Evolutionary conservation across 108 stramenopile species (phyloP).

Genomic region (Poteriospumella lacustris): DNA sequence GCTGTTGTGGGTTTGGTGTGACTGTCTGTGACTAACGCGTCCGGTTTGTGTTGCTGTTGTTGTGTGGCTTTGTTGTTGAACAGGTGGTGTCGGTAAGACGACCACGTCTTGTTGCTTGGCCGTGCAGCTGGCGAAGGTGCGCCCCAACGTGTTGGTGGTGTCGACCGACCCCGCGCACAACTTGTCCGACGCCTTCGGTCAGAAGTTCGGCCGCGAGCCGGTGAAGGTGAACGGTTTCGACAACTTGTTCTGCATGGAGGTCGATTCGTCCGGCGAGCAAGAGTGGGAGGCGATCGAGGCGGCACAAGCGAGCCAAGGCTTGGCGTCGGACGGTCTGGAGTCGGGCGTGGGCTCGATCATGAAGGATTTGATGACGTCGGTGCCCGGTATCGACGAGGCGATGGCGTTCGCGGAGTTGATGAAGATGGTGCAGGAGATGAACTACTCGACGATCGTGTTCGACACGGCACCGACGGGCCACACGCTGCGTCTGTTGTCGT

Average conservation of each 20-base stretch:
- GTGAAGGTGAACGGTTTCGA: conserved; percentile 92
- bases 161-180: conserved; percentile 99
- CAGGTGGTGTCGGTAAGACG: conserved; percentile 94
- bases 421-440: conserved; percentile 82
- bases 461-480: conserved; percentile 99
- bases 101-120: conserved; percentile 92
- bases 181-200: conserved; percentile 92
- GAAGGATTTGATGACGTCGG: conserved; percentile 81
- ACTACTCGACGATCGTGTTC: conserved; percentile 93
- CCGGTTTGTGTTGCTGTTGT: neutral
- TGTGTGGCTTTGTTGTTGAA: neutral
- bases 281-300: conserved; percentile 71
- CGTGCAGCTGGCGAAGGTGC: conserved; percentile 53
- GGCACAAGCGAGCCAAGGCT: conserved; percentile 52
- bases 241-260: conserved; percentile 92
- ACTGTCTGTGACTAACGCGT: neutral
- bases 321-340: conserved; percentile 33
- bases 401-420: conserved; percentile 95
- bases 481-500: conserved; percentile 86
- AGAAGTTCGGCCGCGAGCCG: conserved; percentile 96
- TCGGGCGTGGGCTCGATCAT: conserved; percentile 71
- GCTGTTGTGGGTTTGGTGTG: no score
- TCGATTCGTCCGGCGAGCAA: conserved; percentile 73
- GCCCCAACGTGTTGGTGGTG: conserved; percentile 70
- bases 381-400: conserved; percentile 99